Base-by-base conservation (phyloP, 2,329 filamentous ascomycete genomes). In the Diplodia scrobiculata region DNA sequence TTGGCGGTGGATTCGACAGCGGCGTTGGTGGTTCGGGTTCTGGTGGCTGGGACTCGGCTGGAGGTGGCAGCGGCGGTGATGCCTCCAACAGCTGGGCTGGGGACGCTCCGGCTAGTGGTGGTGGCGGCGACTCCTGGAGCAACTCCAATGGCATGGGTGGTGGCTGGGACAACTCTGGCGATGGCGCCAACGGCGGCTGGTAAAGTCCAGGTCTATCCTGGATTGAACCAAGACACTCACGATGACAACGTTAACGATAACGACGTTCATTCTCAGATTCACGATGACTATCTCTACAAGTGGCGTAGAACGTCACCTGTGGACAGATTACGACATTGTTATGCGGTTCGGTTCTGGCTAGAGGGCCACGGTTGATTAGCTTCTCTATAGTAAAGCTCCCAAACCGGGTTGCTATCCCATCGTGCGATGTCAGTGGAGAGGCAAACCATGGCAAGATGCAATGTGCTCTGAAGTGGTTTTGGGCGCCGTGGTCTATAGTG, bases 311-410 rank as follows among this genome's bases (percentile, higher is more conserved):
- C 10, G 2, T n/a, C 17, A 45, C 41, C 41, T 45, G 41, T 45
- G 41, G 41, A 45, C 41, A 19, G 17, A 3, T 19, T 53, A 32
- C 9, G 29, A n/a, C 6, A 10, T 13, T 34, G 51, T 34, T 32
- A 53, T 21, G 6, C 32, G 25, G 27, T n/a, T 32, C 21, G 10
- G 29, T 36, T 19, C 11, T 3, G 25, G 13, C 6, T 17, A 17
- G n/a, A 51, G 27, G 1, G 53, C 21, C 53, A 59, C 7, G 19
- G 21, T 59, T 59, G 54, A 59, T 45, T 45, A 59, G 54, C 54
- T 27, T 29, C 25, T 29, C 36, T 5, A 45, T 59, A 59, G 54
- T 45, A 25, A 45, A 41, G 17, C 25, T 29, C 1, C 6, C 17
- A 45, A 14, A 21, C 54, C 21, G 19, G 14, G 5, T 9, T 17